Evolutionary conservation across 495 filamentous ascomycete genomes (phyloP).

Genomic region (Tuber melanosporum): DNA sequence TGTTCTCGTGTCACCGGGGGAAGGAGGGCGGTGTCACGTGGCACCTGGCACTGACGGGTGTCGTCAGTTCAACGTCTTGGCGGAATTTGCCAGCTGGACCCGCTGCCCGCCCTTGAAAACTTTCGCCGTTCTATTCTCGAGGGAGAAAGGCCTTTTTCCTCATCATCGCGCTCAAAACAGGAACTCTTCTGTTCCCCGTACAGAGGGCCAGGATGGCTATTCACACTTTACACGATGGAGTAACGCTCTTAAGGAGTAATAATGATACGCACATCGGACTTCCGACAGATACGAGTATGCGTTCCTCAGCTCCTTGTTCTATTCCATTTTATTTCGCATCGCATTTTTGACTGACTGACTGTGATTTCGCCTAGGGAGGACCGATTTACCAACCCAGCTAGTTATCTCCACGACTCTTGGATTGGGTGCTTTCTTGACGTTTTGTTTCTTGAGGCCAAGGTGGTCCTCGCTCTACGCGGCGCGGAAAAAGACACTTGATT

Average conservation of each 20-base stretch:
- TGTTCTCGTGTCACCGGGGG: background rate
- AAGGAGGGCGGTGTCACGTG: background rate
- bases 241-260: background rate
- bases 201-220: background rate
- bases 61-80: background rate
- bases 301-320: background rate
- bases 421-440: slow-evolving; percentile 35
- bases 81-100: background rate
- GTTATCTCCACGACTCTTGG: slow-evolving; percentile 36
- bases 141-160: background rate
- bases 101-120: background rate
- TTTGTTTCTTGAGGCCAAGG: slow-evolving; percentile 69
- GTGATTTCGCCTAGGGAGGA: background rate
- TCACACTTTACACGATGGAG: background rate
- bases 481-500: slow-evolving; percentile 46
- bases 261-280: background rate
- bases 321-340: background rate
- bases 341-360: background rate
- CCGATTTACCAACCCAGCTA: slow-evolving; percentile 31
- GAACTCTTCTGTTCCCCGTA: background rate
- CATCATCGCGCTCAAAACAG: background rate
- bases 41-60: background rate
- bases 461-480: slow-evolving; percentile 93
- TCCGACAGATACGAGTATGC: background rate
- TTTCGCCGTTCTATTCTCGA: background rate